Percentiles rank a stretch among this genome's conserved stretches.
These are phyloP conservation scores for Aphanomyces euteiches DNA, from an alignment of 352 stramenopile species.

Conservation along the genomic window DNA sequence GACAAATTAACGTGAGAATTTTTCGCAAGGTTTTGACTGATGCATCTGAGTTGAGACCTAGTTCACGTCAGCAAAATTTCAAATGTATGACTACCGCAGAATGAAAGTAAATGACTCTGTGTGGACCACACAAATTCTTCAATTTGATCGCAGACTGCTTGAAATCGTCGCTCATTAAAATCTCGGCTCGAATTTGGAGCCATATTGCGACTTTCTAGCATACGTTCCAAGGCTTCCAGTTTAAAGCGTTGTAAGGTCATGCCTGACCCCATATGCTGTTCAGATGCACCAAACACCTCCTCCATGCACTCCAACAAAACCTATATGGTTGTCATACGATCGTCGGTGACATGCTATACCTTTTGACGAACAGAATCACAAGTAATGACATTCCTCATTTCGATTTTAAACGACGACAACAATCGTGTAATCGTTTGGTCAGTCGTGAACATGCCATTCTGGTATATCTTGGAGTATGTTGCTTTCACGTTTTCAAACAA, in stretches of 20 bases:
- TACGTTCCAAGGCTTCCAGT: background rate
- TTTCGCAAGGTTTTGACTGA: background rate
- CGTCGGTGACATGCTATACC: background rate
- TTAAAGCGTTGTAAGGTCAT: constrained; percentile 13
- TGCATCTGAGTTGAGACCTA: background rate
- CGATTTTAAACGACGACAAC: constrained; percentile 3
- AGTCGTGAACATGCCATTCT: constrained; percentile 12
- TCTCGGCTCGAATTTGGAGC: background rate
- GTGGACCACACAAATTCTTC: constrained; percentile 6
- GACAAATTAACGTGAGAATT: constrained; percentile 4
- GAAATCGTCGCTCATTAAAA: background rate
- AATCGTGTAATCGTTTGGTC: background rate
- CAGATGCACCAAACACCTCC: background rate
- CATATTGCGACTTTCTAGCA: background rate
- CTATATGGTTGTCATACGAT: background rate
- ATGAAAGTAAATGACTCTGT: constrained; percentile 3
- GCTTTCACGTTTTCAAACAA: background rate
- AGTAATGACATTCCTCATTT: background rate
- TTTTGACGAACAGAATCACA: constrained; percentile 6
- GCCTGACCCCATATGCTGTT: background rate
- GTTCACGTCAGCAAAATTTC: background rate
- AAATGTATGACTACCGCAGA: background rate
- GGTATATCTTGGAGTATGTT: background rate
- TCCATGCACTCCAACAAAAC: background rate
- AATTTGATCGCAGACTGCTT: constrained; percentile 3